These are phyloP conservation scores for Fusarium praegraminearum DNA, from an alignment of 2,329 filamentous ascomycete species.

Conservation along the genomic window DNA sequence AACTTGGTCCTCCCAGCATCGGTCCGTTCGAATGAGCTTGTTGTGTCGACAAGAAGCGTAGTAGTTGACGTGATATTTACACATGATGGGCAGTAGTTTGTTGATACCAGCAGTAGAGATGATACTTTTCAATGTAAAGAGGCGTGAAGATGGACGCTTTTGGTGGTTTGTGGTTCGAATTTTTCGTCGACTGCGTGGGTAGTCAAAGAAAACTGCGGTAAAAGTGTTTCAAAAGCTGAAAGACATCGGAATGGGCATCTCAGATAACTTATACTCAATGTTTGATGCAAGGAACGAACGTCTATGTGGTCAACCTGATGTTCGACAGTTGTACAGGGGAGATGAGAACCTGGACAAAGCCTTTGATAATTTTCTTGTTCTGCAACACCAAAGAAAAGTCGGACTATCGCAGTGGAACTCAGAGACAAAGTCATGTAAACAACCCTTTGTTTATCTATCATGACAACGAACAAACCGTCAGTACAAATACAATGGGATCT, in stretches of 20 bases:
- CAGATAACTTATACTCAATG: slow-evolving; percentile 5
- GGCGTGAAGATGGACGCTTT: background rate
- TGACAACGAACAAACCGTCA: background rate
- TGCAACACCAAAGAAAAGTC: slow-evolving; percentile 1
- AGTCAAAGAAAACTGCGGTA: background rate
- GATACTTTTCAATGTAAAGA: background rate
- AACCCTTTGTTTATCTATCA: slow-evolving; percentile 6
- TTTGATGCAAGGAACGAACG: background rate
- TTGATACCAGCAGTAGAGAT: no score
- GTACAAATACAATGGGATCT: background rate
- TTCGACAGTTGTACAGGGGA: background rate
- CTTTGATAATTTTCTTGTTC: slow-evolving; percentile 16
- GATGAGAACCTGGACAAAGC: slow-evolving; percentile 19
- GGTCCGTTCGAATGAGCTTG: background rate
- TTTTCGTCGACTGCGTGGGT: background rate
- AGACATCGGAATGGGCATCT: background rate
- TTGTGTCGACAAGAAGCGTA: slow-evolving; percentile 14
- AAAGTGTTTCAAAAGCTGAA: background rate
- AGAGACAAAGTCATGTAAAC: background rate
- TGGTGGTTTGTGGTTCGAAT: background rate
- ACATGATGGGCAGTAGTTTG: slow-evolving; percentile 6
- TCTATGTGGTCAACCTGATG: background rate
- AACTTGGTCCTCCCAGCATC: slow-evolving; percentile 12
- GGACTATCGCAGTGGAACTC: background rate
- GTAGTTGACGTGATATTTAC: background rate